phyloP scores from a whole-genome alignment of 2,329 filamentous ascomycete genomes.

The Diaporthe sp. region DNA sequence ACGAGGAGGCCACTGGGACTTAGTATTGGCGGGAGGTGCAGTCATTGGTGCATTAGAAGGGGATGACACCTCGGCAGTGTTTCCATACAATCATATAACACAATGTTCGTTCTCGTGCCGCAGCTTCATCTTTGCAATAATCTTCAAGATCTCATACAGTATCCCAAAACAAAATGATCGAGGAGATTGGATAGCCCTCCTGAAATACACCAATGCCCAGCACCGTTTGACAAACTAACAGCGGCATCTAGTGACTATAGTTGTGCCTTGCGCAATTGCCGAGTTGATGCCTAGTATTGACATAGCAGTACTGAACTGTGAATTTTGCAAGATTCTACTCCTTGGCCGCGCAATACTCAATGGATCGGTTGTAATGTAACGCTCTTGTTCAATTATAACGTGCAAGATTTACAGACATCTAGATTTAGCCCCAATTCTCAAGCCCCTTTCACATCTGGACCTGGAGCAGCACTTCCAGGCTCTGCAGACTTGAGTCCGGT shows the following conservation, averaged over 20 bases:
- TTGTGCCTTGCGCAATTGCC: too few species aligned
- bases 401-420: background rate
- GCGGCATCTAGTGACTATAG: too few species aligned
- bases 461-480: constrained; percentile 31
- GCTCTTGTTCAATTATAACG: background rate
- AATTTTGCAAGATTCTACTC: too few species aligned
- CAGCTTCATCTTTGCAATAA: too few species aligned
- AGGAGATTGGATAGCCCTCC: too few species aligned
- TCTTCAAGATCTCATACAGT: too few species aligned
- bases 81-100: background rate
- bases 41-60: background rate
- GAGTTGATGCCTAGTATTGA: too few species aligned
- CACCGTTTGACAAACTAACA: too few species aligned
- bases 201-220: too few species aligned
- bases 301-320: too few species aligned
- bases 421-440: background rate
- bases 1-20: background rate
- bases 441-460: constrained; percentile 18
- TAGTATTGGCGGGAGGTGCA: background rate
- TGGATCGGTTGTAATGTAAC: background rate
- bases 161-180: too few species aligned
- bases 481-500: constrained; percentile 18
- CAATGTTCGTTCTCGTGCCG: background rate
- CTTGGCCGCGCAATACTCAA: background rate
- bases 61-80: background rate